Base-by-base conservation (phyloP, 345 rosid species). In the Eucalyptus regnans region DNA sequence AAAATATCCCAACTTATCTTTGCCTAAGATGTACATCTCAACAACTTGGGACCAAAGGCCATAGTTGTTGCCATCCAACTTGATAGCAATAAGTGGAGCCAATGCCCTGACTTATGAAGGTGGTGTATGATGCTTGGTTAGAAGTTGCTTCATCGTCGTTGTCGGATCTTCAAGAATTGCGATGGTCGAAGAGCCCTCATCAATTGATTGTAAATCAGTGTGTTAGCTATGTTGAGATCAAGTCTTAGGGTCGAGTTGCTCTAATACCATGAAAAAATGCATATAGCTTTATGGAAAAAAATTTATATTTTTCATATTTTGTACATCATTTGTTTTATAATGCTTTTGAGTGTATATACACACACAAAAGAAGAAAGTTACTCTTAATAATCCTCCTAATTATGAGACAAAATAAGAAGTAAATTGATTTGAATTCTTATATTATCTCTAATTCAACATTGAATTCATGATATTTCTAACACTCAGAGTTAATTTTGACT, bases 371-470 rank as follows among this genome's bases (percentile, higher is more conserved):
- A 27, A 60, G 7, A 60, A 29, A 60, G 15, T 60, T 3, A 58
- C 5, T 58, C 14, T 6, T 58, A 58, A 58, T 27, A 58, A 23
- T 58, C 14, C 14, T 10, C n/a, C 14, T 58, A 52, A 25, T 58
- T 27, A 11, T 25, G 1, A 25, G 64, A 58, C 29, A 58, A 25
- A 58, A 58, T 4, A 9, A 3, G 6, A 58, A 27, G 14, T 52
- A 18, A 23, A 52, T 52, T 52, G 9, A 52, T 22, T 17, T 4
- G 0, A 0, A 20, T 1, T 56, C 29, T 9, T 56, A 56, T 9
- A 8, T 22, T 56, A 56, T 56, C 5, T 56, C 3, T 4, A 9
- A 20, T 4, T 56, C 62, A 56, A 56, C 9, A 7, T 52, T 2
- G 31, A 27, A 12, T 29, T 62, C 33, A 29, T 27, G 71, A 62